A percentile compares a stretch with the other conserved stretches of the same genome.
These are phyloP conservation scores for Gentiana dahurica DNA, from an alignment of 257 asterid genomes.

Conservation along the genomic window DNA sequence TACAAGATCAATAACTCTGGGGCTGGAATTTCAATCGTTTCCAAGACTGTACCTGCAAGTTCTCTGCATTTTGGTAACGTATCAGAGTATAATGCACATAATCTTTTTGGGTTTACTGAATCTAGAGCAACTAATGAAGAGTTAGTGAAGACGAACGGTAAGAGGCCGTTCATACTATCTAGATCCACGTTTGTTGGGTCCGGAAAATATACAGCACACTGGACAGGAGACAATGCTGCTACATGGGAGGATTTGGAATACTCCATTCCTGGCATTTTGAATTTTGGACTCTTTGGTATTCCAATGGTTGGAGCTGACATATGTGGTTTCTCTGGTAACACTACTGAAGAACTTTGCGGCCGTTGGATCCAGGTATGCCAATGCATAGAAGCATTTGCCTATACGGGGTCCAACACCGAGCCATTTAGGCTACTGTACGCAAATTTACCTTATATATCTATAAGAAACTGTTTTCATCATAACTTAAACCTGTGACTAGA, in stretches of 20 bases:
- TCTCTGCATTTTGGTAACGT: constrained; percentile 76
- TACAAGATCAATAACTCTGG: constrained; percentile 94
- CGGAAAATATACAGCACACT: constrained; percentile 76
- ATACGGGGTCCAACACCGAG: too few relatives aligned
- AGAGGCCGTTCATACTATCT: constrained; percentile 74
- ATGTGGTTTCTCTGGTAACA: constrained; percentile 86
- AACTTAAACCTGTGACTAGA: too few relatives aligned
- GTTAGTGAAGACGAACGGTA: constrained; percentile 53
- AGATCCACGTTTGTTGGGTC: constrained; percentile 91
- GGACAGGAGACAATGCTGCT: constrained; percentile 96
- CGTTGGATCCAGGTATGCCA: constrained; percentile 70
- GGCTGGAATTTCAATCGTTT: constrained; percentile 51
- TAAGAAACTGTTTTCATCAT: too few relatives aligned
- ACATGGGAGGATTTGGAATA: constrained; percentile 81
- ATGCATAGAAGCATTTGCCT: too few relatives aligned
- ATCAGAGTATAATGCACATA: constrained; percentile 85
- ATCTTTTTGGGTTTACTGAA: constrained; percentile 73
- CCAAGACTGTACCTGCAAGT: constrained; percentile 83
- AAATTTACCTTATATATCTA: too few relatives aligned
- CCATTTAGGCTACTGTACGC: too few relatives aligned
- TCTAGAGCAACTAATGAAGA: constrained; percentile 79
- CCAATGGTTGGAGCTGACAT: constrained; percentile 99
- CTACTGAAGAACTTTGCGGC: constrained; percentile 88
- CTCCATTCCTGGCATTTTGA: constrained; percentile 71
- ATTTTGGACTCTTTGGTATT: constrained; percentile 81